Conservation (phyloP, 2,329 filamentous ascomycete species). For the Talaromyces sp. region DNA sequence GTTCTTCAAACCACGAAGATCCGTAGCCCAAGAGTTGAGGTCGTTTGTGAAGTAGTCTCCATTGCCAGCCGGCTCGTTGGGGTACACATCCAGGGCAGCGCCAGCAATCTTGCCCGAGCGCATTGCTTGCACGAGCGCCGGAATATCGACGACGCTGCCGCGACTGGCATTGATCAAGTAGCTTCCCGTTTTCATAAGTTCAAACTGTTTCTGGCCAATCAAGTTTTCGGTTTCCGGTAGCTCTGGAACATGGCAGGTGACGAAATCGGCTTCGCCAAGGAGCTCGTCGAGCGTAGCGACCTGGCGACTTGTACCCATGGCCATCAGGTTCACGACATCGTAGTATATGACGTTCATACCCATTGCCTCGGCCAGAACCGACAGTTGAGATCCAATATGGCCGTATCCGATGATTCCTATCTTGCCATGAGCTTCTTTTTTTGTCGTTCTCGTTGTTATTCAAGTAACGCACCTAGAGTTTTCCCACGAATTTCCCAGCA, state of each 20-base stretch:
- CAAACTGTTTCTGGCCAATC: constrained; percentile 74
- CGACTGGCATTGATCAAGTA: constrained; percentile 96
- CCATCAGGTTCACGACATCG: constrained; percentile 91
- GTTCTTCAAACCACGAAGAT: constrained; percentile 80
- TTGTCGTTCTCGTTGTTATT: not conserved
- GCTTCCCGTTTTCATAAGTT: constrained; percentile 84
- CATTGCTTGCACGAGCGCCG: constrained; percentile 82
- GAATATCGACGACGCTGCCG: constrained; percentile 89
- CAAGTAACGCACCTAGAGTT: constrained; percentile 63
- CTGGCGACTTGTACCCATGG: constrained; percentile 79
- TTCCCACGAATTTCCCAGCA: constrained; percentile 99
- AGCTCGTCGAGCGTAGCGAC: constrained; percentile 72
- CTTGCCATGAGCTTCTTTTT: not conserved
- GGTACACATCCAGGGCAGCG: constrained; percentile 94
- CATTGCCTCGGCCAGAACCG: constrained; percentile 93
- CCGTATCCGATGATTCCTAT: constrained; percentile 89
- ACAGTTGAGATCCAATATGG: constrained; percentile 93
- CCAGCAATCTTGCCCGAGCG: constrained; percentile 81
- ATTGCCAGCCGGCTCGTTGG: constrained; percentile 87
- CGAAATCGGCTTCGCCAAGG: constrained; percentile 77
- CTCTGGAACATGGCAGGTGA: constrained; percentile 92
- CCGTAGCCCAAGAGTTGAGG: constrained; percentile 79
- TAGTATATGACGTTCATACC: constrained; percentile 98
- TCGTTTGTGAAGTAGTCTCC: constrained; percentile 87
- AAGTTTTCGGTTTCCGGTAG: constrained; percentile 87